Evolutionary conservation across 129 eudicot genomes (phyloP), one percentile per base, ranked within the genome.

Genomic region (Escallonia herrerae): DNA sequence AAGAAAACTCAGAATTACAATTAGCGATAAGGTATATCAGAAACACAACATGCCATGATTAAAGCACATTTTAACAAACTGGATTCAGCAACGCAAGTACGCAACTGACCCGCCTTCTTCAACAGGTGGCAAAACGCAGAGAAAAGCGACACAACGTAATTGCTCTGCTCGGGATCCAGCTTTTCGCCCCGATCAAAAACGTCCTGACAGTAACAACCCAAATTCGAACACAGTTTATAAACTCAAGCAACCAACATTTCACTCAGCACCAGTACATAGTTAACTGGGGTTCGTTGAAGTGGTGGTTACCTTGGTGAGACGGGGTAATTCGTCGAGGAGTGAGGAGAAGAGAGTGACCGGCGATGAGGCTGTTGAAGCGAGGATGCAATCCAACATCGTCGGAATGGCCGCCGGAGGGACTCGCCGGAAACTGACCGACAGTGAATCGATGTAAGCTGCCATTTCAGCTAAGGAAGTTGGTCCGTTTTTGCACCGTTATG

Each of bases 41-140:
- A 22, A 22, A 22, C 33, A 22, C 33, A 22, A 1, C 33, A 22
- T 22, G 33, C 33, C 33, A 22, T 22, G 33, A 22, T 22, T 22
- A 22, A 22, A 22, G 33, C 33, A 22, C 33, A 22, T 22, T 22
- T 22, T 22, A 9, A 13, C 3, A 38, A 68, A 43, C 12, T 12
- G 42, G 10, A 13, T 7, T 40, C 41, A 38, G 54, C 6, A 39
- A 12, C 11, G 54, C 54, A 5, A 49, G 51, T 15, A 39, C 11
- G 50, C 8, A 73, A 65, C 86, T 40, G 64, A 86, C 99, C 95
- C 54, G 84, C 77, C 65, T 86, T 89, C 82, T 94, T 89, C 65
- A 94, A 65, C 47, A 94, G 84, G 72, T 94, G 90, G 67, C 81
- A 83, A 15, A 89, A 82, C 41, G 95, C 96, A 67, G 33, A 22